Evolutionary conservation across 345 rosid genomes (phyloP), one percentile per base, ranked within the genome.

Genomic region (Corchorus olitorius): DNA sequence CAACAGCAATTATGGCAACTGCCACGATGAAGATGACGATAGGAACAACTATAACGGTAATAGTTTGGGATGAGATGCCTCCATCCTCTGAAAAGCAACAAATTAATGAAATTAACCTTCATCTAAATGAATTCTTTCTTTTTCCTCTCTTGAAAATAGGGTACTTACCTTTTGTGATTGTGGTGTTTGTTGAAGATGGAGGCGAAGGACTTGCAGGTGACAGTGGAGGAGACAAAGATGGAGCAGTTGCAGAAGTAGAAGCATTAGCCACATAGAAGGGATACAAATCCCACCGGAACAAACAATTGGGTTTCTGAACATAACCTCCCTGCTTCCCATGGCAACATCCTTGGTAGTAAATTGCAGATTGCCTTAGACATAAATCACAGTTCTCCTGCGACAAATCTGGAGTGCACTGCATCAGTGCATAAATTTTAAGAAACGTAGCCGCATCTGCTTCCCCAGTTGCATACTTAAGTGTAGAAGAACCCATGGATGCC

Each of bases 381-480:
- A 0, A 20, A 6, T 20, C 35, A 43, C 46, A 43, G 8, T 43
- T 8, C 46, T 43, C 8, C 46, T 5, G 46, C 6, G 46, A 43
- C 8, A 43, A 2, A 43, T 43, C 46, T 43, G 46, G 46, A 43
- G 46, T 43, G 46, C 46, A 43, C 46, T 43, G 46, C 46, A 43
- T 43, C 8, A 4, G 46, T 43, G 46, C 5, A 43, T 43, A 43
- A 4, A 43, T 43, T 8, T 43, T 43, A 4, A 4, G 46, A 43
- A 27, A 27, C 27, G 27, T 27, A 27, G 27, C 1, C 27, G 1
- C 27, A 27, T 27, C 27, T 27, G 46, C 46, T 43, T 43, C 46
- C 46, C 46, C 46, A 43, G 46, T 80, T 3, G 75, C 86, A 72
- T 68, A 88, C 74, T 88, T 86, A 6, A 76, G 86, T 55, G 17